Conservation (phyloP, 345 rosid genomes). For the Rhodamnia rubescens region DNA sequence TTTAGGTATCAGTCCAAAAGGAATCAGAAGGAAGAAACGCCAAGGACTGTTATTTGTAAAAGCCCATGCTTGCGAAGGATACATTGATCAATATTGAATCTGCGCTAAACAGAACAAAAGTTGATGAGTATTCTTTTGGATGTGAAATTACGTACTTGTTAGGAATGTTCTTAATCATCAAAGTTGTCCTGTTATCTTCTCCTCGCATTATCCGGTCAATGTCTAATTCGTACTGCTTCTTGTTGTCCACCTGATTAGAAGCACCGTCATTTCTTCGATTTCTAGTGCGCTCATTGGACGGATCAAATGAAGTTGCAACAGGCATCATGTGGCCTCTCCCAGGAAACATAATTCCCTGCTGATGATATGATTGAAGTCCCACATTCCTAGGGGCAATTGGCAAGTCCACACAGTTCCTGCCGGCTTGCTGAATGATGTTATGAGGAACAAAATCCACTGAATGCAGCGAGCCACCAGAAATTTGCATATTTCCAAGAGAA, state of each 20-base stretch:
- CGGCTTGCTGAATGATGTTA: slow-evolving; percentile 20
- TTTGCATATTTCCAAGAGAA: slow-evolving; percentile 42
- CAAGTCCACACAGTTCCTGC: slow-evolving; percentile 27
- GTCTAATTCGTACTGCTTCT: slow-evolving; percentile 59
- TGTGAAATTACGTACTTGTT: slow-evolving; percentile 39
- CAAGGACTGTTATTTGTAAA: not conserved
- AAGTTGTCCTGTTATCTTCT: slow-evolving; percentile 54
- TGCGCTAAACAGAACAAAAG: not conserved
- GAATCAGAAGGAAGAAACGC: not conserved
- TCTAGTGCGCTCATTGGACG: slow-evolving; percentile 39
- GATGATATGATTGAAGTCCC: slow-evolving; percentile 38
- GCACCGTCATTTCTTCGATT: slow-evolving; percentile 45
- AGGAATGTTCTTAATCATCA: slow-evolving; percentile 76
- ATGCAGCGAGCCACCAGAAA: slow-evolving; percentile 22
- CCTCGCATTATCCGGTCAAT: slow-evolving; percentile 42
- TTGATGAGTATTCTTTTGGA: not conserved
- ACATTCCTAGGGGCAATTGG: slow-evolving; percentile 17
- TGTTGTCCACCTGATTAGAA: slow-evolving; percentile 33
- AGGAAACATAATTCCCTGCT: slow-evolving; percentile 23
- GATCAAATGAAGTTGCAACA: slow-evolving; percentile 19
- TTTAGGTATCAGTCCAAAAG: not conserved
- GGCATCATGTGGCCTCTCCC: slow-evolving; percentile 32
- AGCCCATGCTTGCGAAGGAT: not conserved
- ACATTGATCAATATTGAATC: not conserved
- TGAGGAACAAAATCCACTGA: slow-evolving; percentile 27